Base-by-base conservation (phyloP, 306 rosid species). In the Gastrolobium villosum region DNA sequence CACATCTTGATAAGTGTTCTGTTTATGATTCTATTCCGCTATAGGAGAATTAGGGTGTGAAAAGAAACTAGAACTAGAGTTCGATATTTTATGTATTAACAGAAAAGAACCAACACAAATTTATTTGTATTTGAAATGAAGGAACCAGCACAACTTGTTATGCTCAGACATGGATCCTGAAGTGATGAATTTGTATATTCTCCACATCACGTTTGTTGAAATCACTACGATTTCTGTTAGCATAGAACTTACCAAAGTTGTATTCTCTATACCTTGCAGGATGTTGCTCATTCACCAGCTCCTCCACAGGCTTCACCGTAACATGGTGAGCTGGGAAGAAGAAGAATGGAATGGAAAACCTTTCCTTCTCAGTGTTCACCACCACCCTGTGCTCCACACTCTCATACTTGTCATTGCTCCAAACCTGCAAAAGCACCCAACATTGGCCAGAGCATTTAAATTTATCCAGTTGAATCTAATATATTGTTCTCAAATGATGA, bases 111-210 rank as follows among this genome's bases (percentile, higher is more conserved):
- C 10, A 61, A 35, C 7, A 61, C 66, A 61, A 32, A 2, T 32
- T 59, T 59, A 59, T 59, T 59, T n/a, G 45, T 6, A 13, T 62
- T 62, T 62, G 46, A 64, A 31, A 36, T 15, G 5, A 15, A 48
- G 54, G 30, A 78, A 79, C 55, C 30, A 62, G 13, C 36, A 70
- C 8, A 79, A 43, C 20, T 40, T 10, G 4, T 6, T 34, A 10
- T 56, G 53, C 10, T 69, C 40, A 48, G 3, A 79, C 35, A 61
- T 8, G 11, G 40, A 74, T 81, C 57, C 62, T 86, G 79, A 90
- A 90, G 80, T 84, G 90, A 48, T 55, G 73, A 82, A 93, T 91
- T 83, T 91, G 94, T 78, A 93, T 80, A 74, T 93, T 93, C 73
- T 93, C 93, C 30, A 84, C 90, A 32, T 84, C 78, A 11, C 69